Percentiles rank a stretch among this genome's conserved stretches.
Conservation (phyloP, 257 asterid species). For the Nicotiana noctiflora region DNA sequence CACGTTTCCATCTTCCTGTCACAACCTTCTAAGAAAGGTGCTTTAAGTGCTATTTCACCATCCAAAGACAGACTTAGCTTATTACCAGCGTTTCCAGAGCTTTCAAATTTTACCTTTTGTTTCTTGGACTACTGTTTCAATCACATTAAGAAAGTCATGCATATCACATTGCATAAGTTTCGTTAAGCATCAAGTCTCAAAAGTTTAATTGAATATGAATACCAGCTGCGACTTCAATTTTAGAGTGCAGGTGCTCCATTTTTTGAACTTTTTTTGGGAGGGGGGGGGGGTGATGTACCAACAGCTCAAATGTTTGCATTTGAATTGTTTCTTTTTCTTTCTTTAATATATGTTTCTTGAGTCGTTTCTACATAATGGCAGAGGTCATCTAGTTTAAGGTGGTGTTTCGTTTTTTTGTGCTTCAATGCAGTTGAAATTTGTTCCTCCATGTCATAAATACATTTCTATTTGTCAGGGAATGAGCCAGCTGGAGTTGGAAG, state of each 20-base stretch:
- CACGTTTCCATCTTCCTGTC: neutral
- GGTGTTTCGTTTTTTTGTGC: neutral
- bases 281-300: neutral
- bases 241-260: neutral
- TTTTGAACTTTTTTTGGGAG: neutral
- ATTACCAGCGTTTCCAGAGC: neutral
- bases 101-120: neutral
- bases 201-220: neutral
- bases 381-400: neutral
- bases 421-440: neutral
- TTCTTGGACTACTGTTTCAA: neutral
- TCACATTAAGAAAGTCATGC: neutral
- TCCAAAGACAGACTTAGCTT: neutral
- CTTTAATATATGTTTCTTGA: neutral
- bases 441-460: slow-evolving; percentile 1
- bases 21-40: neutral
- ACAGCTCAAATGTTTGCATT: neutral
- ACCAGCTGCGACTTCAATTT: neutral
- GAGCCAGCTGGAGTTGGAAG: slow-evolving; percentile 96
- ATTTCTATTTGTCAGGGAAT: slow-evolving; percentile 52
- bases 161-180: neutral
- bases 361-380: neutral
- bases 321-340: neutral
- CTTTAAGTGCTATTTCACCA: neutral
- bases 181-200: neutral